A percentile compares a stretch with the other conserved stretches of the same genome.
These are phyloP conservation scores for Mycena rosella DNA, from an alignment of 768 basidiomycete genomes.

Conservation along the genomic window DNA sequence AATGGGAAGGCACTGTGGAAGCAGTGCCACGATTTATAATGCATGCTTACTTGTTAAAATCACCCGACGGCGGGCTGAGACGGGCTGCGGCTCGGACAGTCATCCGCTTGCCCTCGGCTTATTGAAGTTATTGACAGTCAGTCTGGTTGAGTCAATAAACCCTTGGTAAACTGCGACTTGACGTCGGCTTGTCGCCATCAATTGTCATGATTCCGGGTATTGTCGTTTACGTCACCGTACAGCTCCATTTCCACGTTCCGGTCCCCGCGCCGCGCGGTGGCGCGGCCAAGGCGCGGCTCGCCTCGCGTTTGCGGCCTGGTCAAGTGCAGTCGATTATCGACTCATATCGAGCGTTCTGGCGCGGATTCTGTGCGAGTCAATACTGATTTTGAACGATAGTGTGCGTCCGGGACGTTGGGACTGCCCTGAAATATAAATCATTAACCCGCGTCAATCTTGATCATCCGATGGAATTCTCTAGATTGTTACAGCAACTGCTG, in stretches of 20 bases:
- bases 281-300: no score
- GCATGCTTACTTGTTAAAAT: no score
- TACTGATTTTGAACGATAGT: constrained; percentile 22
- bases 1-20: no score
- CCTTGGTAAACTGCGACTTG: no score
- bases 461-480: constrained; percentile 26
- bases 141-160: no score
- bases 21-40: no score
- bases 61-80: no score
- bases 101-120: no score
- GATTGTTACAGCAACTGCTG: constrained; percentile 1
- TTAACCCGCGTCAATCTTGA: neutral
- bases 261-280: no score
- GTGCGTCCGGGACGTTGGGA: neutral
- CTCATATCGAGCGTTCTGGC: neutral
- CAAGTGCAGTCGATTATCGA: neutral
- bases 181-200: neutral
- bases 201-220: neutral
- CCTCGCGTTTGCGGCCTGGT: constrained; percentile 22
- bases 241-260: constrained; percentile 9
- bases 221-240: constrained; percentile 4
- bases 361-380: neutral
- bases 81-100: no score
- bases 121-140: no score
- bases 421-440: constrained; percentile 1